These are phyloP conservation scores for Vinca major DNA, from an alignment of 305 asterid species.

Conservation along the genomic window DNA sequence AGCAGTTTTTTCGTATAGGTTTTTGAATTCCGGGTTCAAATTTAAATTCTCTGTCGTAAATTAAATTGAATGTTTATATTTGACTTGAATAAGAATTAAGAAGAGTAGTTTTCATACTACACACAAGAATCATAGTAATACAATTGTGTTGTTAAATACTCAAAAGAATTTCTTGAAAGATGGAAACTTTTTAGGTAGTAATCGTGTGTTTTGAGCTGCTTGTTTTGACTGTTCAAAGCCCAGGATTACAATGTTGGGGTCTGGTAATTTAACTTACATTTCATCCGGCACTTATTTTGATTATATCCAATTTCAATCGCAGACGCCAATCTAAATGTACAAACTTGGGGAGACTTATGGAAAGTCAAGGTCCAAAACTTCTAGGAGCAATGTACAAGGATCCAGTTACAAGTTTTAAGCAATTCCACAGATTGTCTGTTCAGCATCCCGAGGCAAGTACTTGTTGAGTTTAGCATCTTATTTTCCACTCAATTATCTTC, in stretches of 20 bases:
- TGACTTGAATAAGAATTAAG: too few species aligned
- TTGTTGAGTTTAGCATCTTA: not conserved
- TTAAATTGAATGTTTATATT: too few species aligned
- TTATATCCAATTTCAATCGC: conserved; percentile 12
- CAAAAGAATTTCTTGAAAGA: not conserved
- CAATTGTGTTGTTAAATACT: not conserved
- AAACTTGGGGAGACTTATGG: conserved; percentile 84
- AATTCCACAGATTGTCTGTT: conserved; percentile 68
- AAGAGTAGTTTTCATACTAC: not conserved
- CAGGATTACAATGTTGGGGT: not conserved
- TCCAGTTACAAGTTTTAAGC: conserved; percentile 63
- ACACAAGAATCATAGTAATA: not conserved
- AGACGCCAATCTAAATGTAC: conserved; percentile 49
- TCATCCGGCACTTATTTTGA: not conserved
- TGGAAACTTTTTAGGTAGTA: not conserved
- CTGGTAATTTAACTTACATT: not conserved
- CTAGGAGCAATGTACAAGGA: conserved; percentile 62
- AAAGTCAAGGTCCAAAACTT: conserved; percentile 64
- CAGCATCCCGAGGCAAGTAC: conserved; percentile 68
- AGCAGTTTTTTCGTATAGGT: not conserved
- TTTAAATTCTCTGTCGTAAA: too few species aligned
- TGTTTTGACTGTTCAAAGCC: not conserved
- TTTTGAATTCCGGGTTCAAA: not conserved
- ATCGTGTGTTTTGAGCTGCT: not conserved
- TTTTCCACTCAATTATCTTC: not conserved